A percentile compares a stretch with the other conserved stretches of the same genome.
Evolutionary conservation across 177 flowering plant species (phyloP).

Genomic region (Vitis hybrid): DNA sequence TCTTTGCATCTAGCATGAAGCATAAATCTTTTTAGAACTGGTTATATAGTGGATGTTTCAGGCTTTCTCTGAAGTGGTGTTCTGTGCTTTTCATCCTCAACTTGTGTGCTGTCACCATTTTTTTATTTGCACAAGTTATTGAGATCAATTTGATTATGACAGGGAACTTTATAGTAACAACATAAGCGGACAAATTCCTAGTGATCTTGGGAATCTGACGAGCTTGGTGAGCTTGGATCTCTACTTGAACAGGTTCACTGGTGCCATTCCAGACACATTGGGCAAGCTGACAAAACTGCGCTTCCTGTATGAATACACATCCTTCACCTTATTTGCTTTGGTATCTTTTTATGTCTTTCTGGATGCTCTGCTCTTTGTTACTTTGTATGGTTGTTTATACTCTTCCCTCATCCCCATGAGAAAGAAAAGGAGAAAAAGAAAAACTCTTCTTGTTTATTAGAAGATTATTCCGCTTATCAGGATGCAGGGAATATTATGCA

Average conservation of each 20-base stretch:
- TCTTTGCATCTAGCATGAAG: not conserved
- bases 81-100: not conserved
- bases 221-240: constrained; percentile 17
- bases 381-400: too few species aligned
- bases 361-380: not conserved
- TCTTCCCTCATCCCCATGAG: not conserved
- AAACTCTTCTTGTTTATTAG: too few species aligned
- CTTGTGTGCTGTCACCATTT: not conserved
- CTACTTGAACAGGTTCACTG: constrained; percentile 8
- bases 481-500: too few species aligned
- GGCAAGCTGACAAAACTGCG: constrained; percentile 7
- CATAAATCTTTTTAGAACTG: not conserved
- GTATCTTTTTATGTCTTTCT: not conserved
- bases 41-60: not conserved
- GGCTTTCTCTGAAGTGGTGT: not conserved
- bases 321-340: not conserved
- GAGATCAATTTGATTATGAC: not conserved
- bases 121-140: not conserved
- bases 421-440: too few species aligned
- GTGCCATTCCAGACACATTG: constrained; percentile 9
- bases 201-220: constrained; percentile 12
- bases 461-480: too few species aligned
- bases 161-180: constrained; percentile 12
- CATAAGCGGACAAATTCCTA: constrained; percentile 8
- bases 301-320: constrained; percentile 9